Conservation (phyloP, 768 basidiomycete genomes). For the Tephrocybe sp. region DNA sequence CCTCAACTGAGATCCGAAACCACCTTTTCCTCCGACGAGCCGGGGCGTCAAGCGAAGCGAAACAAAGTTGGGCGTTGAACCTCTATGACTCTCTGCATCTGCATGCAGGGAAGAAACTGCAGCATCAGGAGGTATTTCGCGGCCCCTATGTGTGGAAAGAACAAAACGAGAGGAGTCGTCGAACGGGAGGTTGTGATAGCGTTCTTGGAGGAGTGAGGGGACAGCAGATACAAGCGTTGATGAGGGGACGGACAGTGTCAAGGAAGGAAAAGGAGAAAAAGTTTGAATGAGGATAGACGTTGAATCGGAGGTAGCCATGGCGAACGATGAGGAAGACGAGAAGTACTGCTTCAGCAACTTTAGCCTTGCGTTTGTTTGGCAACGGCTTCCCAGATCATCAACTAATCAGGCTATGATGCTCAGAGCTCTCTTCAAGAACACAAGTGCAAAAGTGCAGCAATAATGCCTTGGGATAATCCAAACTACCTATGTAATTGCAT, state of each 20-base stretch:
- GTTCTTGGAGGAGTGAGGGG: constrained; percentile 27
- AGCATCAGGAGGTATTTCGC: constrained; percentile 23
- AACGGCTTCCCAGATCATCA: not conserved
- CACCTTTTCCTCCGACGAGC: constrained; percentile 91
- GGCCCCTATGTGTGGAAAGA: constrained; percentile 38
- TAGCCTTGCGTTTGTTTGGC: not conserved
- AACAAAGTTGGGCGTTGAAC: constrained; percentile 37
- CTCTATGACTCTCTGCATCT: constrained; percentile 10
- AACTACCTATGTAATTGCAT: too few relatives aligned
- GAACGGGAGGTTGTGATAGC: constrained; percentile 33
- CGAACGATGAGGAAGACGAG: constrained; percentile 2
- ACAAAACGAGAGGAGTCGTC: constrained; percentile 25
- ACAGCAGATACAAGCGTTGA: constrained; percentile 27
- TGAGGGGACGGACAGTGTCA: constrained; percentile 29
- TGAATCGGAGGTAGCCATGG: constrained; percentile 13
- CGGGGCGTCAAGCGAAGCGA: constrained; percentile 71
- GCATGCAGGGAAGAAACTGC: constrained; percentile 25
- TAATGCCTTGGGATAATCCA: too few relatives aligned
- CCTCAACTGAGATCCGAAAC: constrained; percentile 93
- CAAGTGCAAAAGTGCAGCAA: too few relatives aligned
- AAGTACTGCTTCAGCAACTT: too few relatives aligned
- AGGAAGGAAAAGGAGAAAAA: constrained; percentile 37
- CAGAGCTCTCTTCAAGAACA: too few relatives aligned
- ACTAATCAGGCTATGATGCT: too few relatives aligned
- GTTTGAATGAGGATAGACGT: constrained; percentile 36